These are phyloP conservation scores for Wallemia mellicola DNA, from an alignment of 1,284 basidiomycete species.

Conservation along the genomic window DNA sequence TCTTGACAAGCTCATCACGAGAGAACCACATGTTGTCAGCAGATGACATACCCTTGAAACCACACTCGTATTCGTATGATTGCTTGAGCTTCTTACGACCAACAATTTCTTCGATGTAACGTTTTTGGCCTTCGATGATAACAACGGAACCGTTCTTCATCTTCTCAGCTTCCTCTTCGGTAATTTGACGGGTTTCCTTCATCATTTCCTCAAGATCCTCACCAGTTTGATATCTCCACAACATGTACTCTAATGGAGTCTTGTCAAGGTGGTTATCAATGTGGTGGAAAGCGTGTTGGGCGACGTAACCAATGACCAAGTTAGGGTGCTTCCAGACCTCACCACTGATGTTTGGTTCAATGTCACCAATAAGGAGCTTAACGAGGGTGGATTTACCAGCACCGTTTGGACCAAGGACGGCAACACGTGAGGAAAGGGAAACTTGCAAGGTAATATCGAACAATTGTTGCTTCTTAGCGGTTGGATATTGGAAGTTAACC, in stretches of 20 bases:
- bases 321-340: slow-evolving; percentile 98
- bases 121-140: slow-evolving; percentile 76
- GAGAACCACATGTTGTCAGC: slow-evolving; percentile 91
- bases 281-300: slow-evolving; percentile 96
- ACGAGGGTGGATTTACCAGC: slow-evolving; percentile 96
- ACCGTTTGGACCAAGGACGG: slow-evolving; percentile 84
- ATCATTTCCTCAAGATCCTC: slow-evolving; percentile 88
- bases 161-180: slow-evolving; percentile 66
- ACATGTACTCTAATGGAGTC: slow-evolving; percentile 92
- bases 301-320: slow-evolving; percentile 94
- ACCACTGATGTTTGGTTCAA: slow-evolving; percentile 83
- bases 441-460: slow-evolving; percentile 87
- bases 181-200: slow-evolving; percentile 64
- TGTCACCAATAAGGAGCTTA: slow-evolving; percentile 91
- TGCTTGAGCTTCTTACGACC: slow-evolving; percentile 93
- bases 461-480: slow-evolving; percentile 54
- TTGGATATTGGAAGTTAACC: slow-evolving; percentile 88
- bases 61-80: slow-evolving; percentile 89
- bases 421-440: slow-evolving; percentile 87
- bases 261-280: slow-evolving; percentile 94
- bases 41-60: slow-evolving; percentile 68
- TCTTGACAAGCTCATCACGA: slow-evolving; percentile 84
- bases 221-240: slow-evolving; percentile 97
- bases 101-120: slow-evolving; percentile 70
- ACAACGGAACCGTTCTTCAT: slow-evolving; percentile 81